Conservation (phyloP, 148 eudicot species). For the Simmondsia chinensis region DNA sequence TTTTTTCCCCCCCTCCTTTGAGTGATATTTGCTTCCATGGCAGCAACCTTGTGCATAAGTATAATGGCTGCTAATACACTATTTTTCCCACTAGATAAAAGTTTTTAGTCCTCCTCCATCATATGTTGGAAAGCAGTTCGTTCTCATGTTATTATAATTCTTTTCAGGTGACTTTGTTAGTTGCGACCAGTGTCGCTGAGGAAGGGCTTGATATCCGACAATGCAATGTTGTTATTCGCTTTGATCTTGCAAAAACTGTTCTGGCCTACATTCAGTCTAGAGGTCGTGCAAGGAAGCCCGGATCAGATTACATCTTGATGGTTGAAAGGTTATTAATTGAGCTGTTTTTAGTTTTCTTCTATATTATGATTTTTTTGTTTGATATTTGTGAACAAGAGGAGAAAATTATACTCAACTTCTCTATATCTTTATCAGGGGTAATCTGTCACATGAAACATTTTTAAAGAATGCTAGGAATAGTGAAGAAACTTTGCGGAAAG, state of each 20-base stretch:
- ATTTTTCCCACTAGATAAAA: neutral
- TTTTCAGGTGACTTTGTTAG: constrained; percentile 80
- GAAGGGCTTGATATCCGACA: constrained; percentile 99
- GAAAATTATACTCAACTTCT: neutral
- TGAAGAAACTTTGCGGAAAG: constrained; percentile 91
- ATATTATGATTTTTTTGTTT: neutral
- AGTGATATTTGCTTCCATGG: too few relatives aligned
- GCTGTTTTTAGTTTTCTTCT: neutral
- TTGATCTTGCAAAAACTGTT: constrained; percentile 99
- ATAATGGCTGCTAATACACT: too few relatives aligned
- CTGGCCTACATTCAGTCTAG: constrained; percentile 97
- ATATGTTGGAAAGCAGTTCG: neutral
- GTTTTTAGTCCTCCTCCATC: too few relatives aligned
- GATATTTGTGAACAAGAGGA: constrained; percentile 5
- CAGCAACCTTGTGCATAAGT: too few relatives aligned
- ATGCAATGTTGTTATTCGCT: constrained; percentile 97
- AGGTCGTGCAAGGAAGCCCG: constrained; percentile 99
- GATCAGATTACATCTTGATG: constrained; percentile 98
- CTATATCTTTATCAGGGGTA: constrained; percentile 36
- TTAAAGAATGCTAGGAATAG: constrained; percentile 92
- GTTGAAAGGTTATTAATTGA: constrained; percentile 65
- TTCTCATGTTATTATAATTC: constrained; percentile 1
- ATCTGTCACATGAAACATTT: constrained; percentile 81
- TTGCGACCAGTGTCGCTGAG: constrained; percentile 99
- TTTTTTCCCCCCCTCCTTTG: too few relatives aligned